Percentiles rank a stretch among this genome's conserved stretches.
These are phyloP conservation scores for Saccharomycopsis javanensis DNA, from an alignment of 805 yeast genomes.

Conservation along the genomic window DNA sequence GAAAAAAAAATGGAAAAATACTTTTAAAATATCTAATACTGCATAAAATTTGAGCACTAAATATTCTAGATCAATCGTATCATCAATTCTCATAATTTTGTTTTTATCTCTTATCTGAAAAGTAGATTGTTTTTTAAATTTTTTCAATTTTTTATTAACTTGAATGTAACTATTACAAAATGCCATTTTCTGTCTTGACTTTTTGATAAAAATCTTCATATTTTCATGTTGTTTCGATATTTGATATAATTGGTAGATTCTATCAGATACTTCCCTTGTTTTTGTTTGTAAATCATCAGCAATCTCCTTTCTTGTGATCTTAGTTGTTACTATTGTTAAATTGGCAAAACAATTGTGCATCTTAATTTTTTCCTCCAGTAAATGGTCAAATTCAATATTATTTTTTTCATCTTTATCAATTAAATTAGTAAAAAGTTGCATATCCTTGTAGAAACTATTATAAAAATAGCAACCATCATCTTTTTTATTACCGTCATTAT, in stretches of 20 bases:
- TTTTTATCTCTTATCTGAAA: no score
- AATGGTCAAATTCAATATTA: neutral
- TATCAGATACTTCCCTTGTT: neutral
- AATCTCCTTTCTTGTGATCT: neutral
- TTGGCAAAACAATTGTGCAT: neutral
- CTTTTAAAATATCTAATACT: neutral
- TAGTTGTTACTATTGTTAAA: neutral
- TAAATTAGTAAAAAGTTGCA: neutral
- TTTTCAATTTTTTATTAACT: neutral
- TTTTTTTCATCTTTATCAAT: neutral
- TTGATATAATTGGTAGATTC: neutral
- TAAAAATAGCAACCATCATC: neutral
- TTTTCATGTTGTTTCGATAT: neutral
- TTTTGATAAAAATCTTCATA: neutral
- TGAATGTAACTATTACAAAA: neutral
- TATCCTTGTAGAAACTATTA: neutral
- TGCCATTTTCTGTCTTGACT: neutral
- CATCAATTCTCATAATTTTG: neutral
- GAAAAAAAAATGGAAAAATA: neutral
- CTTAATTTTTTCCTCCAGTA: neutral
- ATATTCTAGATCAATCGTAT: neutral
- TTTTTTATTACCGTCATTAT: neutral
- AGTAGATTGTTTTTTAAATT: neutral
- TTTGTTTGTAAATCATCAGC: neutral
- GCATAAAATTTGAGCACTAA: neutral